Evolutionary conservation across 2,329 filamentous ascomycete genomes (phyloP).

Genomic region (Fusarium nodosum): DNA sequence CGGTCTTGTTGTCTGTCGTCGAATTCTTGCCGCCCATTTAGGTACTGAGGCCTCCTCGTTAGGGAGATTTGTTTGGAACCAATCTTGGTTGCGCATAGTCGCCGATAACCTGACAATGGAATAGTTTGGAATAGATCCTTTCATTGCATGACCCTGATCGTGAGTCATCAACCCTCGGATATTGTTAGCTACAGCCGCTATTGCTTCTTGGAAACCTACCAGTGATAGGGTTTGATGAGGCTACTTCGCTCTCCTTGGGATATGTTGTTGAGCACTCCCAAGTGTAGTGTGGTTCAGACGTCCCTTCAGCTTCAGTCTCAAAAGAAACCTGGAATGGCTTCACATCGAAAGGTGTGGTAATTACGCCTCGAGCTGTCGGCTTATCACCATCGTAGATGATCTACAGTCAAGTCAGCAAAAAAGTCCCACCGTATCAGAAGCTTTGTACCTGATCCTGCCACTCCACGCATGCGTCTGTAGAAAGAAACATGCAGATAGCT

Average conservation of each 20-base stretch:
- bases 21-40: constrained; percentile 65
- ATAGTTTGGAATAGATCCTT: constrained; percentile 59
- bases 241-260: constrained; percentile 49
- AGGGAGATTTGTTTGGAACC: constrained; percentile 66
- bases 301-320: constrained; percentile 43
- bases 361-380: constrained; percentile 65
- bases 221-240: constrained; percentile 53
- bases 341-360: constrained; percentile 65
- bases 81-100: constrained; percentile 64
- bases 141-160: constrained; percentile 44
- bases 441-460: constrained; percentile 66
- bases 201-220: constrained; percentile 7
- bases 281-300: constrained; percentile 55
- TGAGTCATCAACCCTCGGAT: constrained; percentile 62
- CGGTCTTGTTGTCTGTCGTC: constrained; percentile 59
- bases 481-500: constrained; percentile 65
- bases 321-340: constrained; percentile 66
- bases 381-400: constrained; percentile 58
- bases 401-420: constrained; percentile 50
- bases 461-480: constrained; percentile 66
- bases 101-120: constrained; percentile 67
- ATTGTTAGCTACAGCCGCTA: constrained; percentile 10
- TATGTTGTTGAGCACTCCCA: constrained; percentile 64
- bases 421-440: fast-evolving
- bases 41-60: constrained; percentile 47